Base-by-base conservation (phyloP, 345 rosid genomes). In the Noccaea bulbosa region DNA sequence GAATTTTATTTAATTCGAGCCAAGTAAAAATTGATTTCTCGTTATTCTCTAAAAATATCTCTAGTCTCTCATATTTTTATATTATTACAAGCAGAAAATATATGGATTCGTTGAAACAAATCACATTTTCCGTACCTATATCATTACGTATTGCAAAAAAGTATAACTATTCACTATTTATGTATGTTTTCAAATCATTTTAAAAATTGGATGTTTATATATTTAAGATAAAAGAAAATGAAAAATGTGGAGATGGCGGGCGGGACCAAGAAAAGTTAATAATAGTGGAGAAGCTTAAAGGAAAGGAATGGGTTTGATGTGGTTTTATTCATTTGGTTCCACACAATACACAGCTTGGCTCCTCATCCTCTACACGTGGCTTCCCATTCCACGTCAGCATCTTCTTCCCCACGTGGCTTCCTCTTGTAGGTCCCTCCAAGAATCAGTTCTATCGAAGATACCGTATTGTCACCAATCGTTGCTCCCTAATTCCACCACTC, bases 401-500 rank as follows among this genome's bases (percentile, higher is more conserved):
- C 16, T 22, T 44, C 62, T 49, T 33, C 55, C 73, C 78, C 62
- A 52, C 78, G 73, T 67, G 78, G 78, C 72, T 43, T 58, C 56
- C 16, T 50, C 49, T 40, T 24, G 16, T 52, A 16, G 69, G 73
- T 40, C 62, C 72, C 11, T 3, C 41, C 41, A 2, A 55, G 49
- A 47, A 72, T 73, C 66, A 17, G 61, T 45, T 72, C 67, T 30
- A 54, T 43, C 37, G n/a, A 7, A 43, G 72, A 38, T 30, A 38
- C 16, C 30, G 30, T 2, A 27, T 27, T 27, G 79, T 78, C 81
- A 43, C 55, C 78, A 56, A 56, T 76, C 78, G n/a, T 71, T 76
- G 80, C 80, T 78, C 81, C 86, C 80, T 47, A 54, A 61, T 78
- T 74, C 73, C 78, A 11, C 60, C 63, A 67, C 73, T 66, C 73